Conservation (phyloP, 805 yeast species). For the Saccharomyces paradoxus region DNA sequence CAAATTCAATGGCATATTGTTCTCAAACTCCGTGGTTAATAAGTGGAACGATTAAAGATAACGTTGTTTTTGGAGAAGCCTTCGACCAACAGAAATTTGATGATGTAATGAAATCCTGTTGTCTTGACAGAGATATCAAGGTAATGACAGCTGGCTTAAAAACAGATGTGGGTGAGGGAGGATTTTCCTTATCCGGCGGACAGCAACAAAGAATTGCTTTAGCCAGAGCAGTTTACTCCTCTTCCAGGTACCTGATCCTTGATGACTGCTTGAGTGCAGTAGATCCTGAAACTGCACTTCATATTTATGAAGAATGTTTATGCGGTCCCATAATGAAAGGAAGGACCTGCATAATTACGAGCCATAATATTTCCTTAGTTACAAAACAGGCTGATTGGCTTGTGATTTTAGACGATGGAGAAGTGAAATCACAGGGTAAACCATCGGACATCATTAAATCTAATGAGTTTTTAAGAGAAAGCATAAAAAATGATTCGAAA, state of each 20-base stretch:
- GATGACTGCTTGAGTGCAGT: constrained; percentile 94
- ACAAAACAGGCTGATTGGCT: constrained; percentile 67
- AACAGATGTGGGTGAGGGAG: constrained; percentile 52
- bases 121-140: constrained; percentile 70
- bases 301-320: constrained; percentile 79
- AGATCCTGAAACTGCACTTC: constrained; percentile 84
- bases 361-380: constrained; percentile 83
- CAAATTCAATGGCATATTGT: constrained; percentile 86
- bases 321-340: constrained; percentile 69
- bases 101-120: constrained; percentile 74
- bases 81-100: constrained; percentile 63
- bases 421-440: constrained; percentile 56
- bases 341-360: constrained; percentile 77
- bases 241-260: constrained; percentile 64
- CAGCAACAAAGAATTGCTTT: constrained; percentile 56
- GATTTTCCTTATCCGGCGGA: constrained; percentile 51
- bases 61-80: constrained; percentile 64
- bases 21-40: constrained; percentile 88
- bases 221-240: constrained; percentile 69
- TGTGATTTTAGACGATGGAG: constrained; percentile 71
- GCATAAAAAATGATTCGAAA: neutral
- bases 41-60: constrained; percentile 72
- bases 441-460: constrained; percentile 27
- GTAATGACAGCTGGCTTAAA: constrained; percentile 65
- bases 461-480: constrained; percentile 38